These are phyloP conservation scores for Ustilago nuda DNA, from an alignment of 1,284 basidiomycete genomes.

Conservation along the genomic window DNA sequence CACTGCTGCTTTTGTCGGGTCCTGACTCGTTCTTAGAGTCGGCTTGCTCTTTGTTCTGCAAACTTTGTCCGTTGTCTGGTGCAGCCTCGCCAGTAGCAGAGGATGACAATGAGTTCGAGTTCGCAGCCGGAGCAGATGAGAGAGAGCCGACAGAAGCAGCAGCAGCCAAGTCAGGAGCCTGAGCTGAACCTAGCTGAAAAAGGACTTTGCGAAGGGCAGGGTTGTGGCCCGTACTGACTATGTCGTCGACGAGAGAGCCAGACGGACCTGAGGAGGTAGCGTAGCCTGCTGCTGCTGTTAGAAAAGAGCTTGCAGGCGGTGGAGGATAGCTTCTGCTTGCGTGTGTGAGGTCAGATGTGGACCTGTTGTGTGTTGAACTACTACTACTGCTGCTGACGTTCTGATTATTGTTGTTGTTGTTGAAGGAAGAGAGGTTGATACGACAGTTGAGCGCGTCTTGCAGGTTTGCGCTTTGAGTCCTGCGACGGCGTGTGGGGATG, in stretches of 20 bases:
- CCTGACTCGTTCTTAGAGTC: neutral
- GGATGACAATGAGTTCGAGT: neutral
- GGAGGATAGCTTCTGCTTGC: constrained; percentile 27
- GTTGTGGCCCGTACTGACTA: constrained; percentile 46
- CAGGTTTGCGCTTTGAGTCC: constrained; percentile 54
- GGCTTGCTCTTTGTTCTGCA: neutral
- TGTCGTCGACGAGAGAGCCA: constrained; percentile 26
- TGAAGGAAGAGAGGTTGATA: constrained; percentile 43
- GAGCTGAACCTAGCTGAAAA: constrained; percentile 46
- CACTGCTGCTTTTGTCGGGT: neutral
- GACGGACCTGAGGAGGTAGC: constrained; percentile 4
- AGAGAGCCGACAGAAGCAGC: constrained; percentile 27
- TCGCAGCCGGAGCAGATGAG: constrained; percentile 13
- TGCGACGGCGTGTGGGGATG: constrained; percentile 51
- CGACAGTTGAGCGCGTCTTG: constrained; percentile 56
- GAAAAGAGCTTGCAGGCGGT: constrained; percentile 3
- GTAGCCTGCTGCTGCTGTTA: constrained; percentile 7
- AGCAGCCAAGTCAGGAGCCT: constrained; percentile 29
- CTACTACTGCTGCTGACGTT: neutral
- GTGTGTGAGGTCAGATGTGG: neutral
- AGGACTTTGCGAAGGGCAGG: constrained; percentile 49
- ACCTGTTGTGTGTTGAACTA: neutral
- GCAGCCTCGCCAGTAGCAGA: neutral
- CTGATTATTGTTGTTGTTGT: constrained; percentile 8
- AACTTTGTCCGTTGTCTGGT: neutral